phyloP scores from a whole-genome alignment of 2,329 filamentous ascomycete genomes.

The Pyrenophora graminea region DNA sequence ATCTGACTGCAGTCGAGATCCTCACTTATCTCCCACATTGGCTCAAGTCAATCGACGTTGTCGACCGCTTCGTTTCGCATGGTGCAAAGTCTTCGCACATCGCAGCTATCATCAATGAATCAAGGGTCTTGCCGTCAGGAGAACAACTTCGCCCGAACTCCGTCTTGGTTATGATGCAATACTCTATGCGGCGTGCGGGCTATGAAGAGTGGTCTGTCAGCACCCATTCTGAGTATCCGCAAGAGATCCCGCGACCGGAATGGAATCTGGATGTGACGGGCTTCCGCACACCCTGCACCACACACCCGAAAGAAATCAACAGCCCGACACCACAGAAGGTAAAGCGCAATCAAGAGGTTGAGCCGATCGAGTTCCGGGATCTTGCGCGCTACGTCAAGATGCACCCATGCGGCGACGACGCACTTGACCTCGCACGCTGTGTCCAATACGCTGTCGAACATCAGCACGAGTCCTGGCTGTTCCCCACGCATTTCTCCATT shows the following conservation, averaged over 20 bases:
- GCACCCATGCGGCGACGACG: conserved; percentile 29
- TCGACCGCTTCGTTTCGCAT: conserved; percentile 29
- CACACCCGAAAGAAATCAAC: conserved; percentile 16
- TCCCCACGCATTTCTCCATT: conserved; percentile 26
- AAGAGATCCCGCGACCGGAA: conserved; percentile 8
- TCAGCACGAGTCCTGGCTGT: conserved; percentile 29
- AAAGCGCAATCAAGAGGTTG: conserved; percentile 11
- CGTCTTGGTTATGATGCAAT: conserved; percentile 25
- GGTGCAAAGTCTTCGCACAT: conserved; percentile 18
- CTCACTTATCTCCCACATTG: conserved; percentile 32
- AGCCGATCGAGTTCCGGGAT: conserved; percentile 26
- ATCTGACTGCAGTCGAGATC: conserved; percentile 34
- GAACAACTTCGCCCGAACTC: conserved; percentile 15
- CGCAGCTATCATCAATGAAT: conserved; percentile 22
- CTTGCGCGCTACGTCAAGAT: conserved; percentile 28
- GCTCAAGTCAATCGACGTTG: conserved; percentile 31
- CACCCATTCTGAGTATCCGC: conserved; percentile 8
- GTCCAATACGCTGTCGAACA: conserved; percentile 28
- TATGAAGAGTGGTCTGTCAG: conserved; percentile 19
- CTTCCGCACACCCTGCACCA: conserved; percentile 25
- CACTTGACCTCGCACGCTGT: conserved; percentile 36
- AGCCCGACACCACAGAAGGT: conserved; percentile 1
- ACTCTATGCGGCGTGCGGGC: conserved; percentile 26
- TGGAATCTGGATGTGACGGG: conserved; percentile 19
- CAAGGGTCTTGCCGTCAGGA: conserved; percentile 11